A percentile compares a stretch with the other conserved stretches of the same genome.
Conservation (phyloP, 148 eudicot genomes). For the Vaccinium corymbosum region DNA sequence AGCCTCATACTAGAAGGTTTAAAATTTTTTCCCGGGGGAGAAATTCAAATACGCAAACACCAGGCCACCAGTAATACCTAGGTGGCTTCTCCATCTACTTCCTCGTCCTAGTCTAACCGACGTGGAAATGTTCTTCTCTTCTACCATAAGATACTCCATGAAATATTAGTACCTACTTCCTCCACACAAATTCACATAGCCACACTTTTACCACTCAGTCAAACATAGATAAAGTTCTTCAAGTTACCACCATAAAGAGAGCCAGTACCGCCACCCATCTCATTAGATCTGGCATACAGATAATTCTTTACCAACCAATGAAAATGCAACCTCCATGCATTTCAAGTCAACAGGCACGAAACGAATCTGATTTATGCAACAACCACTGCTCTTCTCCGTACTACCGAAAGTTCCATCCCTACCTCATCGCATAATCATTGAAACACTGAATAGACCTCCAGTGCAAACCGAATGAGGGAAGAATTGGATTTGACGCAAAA, state of each 20-base stretch:
- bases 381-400: not conserved
- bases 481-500: no score
- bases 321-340: slow-evolving; percentile 3
- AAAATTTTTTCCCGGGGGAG: not conserved
- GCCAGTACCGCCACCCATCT: not conserved
- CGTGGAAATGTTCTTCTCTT: not conserved
- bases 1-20: not conserved
- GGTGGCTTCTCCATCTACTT: slow-evolving; percentile 2
- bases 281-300: not conserved
- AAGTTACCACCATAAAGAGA: not conserved
- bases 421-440: not conserved
- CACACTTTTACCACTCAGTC: no score
- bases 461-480: not conserved
- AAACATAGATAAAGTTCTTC: not conserved
- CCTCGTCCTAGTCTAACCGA: not conserved
- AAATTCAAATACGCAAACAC: not conserved
- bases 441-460: not conserved
- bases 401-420: not conserved
- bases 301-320: not conserved
- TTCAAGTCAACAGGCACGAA: not conserved
- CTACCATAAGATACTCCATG: not conserved
- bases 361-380: not conserved
- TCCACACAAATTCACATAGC: not conserved
- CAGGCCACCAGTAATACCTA: not conserved
- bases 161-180: not conserved